Evolutionary conservation across 345 rosid genomes (phyloP).

Genomic region (Moricandia moricandioides): DNA sequence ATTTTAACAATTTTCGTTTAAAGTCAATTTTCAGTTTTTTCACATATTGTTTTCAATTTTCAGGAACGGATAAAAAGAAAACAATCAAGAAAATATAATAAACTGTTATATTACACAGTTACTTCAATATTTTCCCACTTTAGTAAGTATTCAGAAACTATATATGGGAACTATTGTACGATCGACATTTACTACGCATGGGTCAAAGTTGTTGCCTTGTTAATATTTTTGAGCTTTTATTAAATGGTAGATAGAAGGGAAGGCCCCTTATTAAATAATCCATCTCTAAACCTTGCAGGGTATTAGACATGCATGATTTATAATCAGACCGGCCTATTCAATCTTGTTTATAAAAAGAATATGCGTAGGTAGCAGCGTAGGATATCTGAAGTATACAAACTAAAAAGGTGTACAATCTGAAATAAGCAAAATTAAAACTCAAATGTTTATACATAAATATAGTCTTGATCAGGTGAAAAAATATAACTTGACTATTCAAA

Average conservation of each 20-base stretch:
- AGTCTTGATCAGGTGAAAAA: not conserved
- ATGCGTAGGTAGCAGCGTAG: not conserved
- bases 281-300: not conserved
- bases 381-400: not conserved
- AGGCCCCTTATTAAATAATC: slow-evolving; percentile 3
- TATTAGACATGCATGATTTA: not conserved
- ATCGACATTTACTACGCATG: not conserved
- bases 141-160: not conserved
- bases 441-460: not conserved
- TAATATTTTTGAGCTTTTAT: not conserved
- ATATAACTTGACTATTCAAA: slow-evolving; percentile 4
- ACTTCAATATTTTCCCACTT: not conserved
- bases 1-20: not conserved
- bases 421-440: not conserved
- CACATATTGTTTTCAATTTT: not conserved
- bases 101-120: not conserved
- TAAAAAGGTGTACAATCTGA: not conserved
- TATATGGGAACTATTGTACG: not conserved
- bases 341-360: not conserved
- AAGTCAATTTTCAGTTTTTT: not conserved
- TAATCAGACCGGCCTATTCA: not conserved
- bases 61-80: not conserved
- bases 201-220: not conserved
- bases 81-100: not conserved
- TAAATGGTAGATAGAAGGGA: slow-evolving; percentile 7